These are phyloP conservation scores for Pharus latifolius DNA, from an alignment of 176 grass and related monocot species.

Conservation along the genomic window DNA sequence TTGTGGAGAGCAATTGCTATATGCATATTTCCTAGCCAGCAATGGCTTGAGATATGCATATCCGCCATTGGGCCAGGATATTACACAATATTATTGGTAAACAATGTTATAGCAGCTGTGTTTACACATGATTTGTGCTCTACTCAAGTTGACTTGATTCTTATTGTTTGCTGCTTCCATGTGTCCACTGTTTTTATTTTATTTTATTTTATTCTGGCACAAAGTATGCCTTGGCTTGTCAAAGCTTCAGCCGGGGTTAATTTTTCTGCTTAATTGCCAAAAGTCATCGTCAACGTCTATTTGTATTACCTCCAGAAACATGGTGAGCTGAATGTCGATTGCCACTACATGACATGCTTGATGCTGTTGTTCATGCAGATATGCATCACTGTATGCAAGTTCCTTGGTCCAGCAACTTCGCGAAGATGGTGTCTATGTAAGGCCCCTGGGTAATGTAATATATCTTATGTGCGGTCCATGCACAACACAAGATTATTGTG, in stretches of 20 bases:
- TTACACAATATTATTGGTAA: neutral
- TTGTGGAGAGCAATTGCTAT: neutral
- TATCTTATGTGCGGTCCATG: conserved; percentile 94
- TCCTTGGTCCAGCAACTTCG: conserved; percentile 68
- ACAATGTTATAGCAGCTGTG: neutral
- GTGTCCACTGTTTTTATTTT: neutral
- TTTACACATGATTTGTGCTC: neutral
- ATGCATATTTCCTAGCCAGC: too few species aligned
- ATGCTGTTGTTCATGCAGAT: conserved; percentile 23
- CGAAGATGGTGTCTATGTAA: conserved; percentile 62
- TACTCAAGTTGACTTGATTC: neutral
- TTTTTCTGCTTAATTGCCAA: neutral
- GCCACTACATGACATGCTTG: neutral
- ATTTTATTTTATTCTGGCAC: neutral
- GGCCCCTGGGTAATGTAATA: conserved; percentile 85
- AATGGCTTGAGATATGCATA: too few species aligned
- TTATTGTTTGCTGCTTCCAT: neutral
- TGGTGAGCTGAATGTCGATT: neutral
- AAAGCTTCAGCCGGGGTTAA: neutral
- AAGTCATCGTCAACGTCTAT: too few species aligned
- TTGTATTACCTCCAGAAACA: neutral
- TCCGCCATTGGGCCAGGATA: neutral
- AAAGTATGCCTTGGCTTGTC: neutral
- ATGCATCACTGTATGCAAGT: conserved; percentile 57
- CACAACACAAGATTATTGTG: conserved; percentile 50